Conservation (phyloP, 176 grass and related monocot species). For the Zea mays region DNA sequence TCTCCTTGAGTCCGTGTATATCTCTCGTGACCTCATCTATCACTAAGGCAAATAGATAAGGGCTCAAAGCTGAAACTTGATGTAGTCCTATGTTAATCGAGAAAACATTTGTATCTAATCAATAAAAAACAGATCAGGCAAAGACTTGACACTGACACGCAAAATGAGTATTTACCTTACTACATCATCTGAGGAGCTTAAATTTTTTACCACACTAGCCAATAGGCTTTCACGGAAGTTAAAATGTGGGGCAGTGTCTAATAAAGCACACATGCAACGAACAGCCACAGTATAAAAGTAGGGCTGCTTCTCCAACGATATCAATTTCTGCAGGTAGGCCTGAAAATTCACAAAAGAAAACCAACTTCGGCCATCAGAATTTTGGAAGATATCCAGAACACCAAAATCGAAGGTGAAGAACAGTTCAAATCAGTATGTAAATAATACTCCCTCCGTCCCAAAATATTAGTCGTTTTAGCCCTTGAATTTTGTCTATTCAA, state of each 20-base stretch:
- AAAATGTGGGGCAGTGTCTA: conserved; percentile 87
- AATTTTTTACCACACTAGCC: conserved; percentile 67
- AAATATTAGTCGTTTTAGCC: too few species aligned
- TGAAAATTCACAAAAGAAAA: conserved; percentile 44
- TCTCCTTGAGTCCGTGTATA: too few species aligned
- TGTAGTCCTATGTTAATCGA: too few species aligned
- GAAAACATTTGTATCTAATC: too few species aligned
- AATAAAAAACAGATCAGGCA: neutral
- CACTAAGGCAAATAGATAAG: too few species aligned
- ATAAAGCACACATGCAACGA: conserved; percentile 75
- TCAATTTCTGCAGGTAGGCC: conserved; percentile 77
- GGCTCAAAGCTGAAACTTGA: too few species aligned
- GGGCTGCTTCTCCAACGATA: conserved; percentile 68
- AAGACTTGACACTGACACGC: neutral
- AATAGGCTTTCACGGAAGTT: conserved; percentile 84
- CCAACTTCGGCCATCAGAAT: conserved; percentile 13
- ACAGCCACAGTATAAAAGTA: conserved; percentile 58
- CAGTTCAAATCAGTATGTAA: neutral
- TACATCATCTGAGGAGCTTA: conserved; percentile 83
- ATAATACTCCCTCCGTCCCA: neutral
- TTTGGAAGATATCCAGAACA: conserved; percentile 15
- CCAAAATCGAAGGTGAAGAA: conserved; percentile 9
- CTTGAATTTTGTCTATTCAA: too few species aligned
- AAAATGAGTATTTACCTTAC: conserved; percentile 49
- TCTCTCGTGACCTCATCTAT: too few species aligned